Conservation (phyloP, 345 rosid genomes). For the Crucihimalaya himalaica region DNA sequence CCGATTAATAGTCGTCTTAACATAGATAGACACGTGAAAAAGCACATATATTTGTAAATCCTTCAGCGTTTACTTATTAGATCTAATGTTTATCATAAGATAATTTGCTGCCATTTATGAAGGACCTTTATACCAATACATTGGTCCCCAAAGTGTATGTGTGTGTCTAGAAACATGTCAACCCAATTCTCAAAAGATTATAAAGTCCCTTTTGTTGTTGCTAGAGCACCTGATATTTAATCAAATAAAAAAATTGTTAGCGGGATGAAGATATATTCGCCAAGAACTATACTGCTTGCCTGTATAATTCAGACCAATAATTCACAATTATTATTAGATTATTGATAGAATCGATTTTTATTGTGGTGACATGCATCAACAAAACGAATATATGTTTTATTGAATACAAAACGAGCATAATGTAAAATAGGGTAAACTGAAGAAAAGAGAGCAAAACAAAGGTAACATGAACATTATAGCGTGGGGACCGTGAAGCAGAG, state of each 20-base stretch:
- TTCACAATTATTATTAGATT: background rate
- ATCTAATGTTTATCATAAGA: background rate
- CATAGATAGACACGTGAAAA: constrained; percentile 8
- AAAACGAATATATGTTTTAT: background rate
- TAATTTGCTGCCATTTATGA: constrained; percentile 23
- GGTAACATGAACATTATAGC: constrained; percentile 14
- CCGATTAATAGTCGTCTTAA: constrained; percentile 12
- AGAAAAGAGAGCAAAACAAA: background rate
- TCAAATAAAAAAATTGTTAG: background rate
- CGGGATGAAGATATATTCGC: constrained; percentile 27
- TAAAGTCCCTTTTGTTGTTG: constrained; percentile 27
- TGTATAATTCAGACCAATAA: constrained; percentile 19
- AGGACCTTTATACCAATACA: constrained; percentile 20
- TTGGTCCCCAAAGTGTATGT: constrained; percentile 25
- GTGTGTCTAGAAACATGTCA: constrained; percentile 19
- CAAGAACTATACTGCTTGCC: constrained; percentile 18
- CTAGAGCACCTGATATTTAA: constrained; percentile 29
- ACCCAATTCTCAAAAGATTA: constrained; percentile 9
- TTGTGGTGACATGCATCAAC: background rate
- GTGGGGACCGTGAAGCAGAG: constrained; percentile 29
- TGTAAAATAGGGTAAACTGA: background rate
- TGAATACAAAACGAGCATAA: background rate
- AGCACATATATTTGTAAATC: background rate
- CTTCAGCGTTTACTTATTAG: constrained; percentile 18
- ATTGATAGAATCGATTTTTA: constrained; percentile 1